These are phyloP conservation scores for Penicillium lagena DNA, from an alignment of 495 filamentous ascomycete genomes.

Conservation along the genomic window DNA sequence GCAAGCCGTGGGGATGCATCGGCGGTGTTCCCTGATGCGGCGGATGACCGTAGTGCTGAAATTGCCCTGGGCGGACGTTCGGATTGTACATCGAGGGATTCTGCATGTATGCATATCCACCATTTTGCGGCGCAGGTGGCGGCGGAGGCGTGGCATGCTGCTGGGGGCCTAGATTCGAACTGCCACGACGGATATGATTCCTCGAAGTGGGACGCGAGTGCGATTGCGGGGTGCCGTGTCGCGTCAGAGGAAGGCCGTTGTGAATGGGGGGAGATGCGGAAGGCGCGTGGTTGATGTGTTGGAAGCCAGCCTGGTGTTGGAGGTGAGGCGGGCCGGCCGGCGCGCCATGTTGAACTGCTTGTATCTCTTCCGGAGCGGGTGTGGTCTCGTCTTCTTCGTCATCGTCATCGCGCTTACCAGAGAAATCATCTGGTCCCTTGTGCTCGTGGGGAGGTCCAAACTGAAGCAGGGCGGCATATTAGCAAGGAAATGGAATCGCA, in stretches of 20 bases:
- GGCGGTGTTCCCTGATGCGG: constrained; percentile 24
- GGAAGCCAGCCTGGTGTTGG: constrained; percentile 65
- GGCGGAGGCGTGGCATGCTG: constrained; percentile 53
- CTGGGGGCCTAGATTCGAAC: constrained; percentile 66
- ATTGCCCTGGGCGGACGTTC: constrained; percentile 50
- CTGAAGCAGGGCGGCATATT: constrained; percentile 34
- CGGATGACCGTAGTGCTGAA: constrained; percentile 41
- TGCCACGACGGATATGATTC: constrained; percentile 68
- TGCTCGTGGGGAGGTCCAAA: constrained; percentile 91
- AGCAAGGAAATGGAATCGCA: constrained; percentile 1
- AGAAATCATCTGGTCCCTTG: constrained; percentile 91
- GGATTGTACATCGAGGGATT: constrained; percentile 81
- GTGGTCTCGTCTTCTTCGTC: constrained; percentile 79
- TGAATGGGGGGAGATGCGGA: constrained; percentile 86
- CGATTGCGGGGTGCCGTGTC: constrained; percentile 76
- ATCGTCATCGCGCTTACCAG: constrained; percentile 72
- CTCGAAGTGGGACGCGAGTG: constrained; percentile 80
- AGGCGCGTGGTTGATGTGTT: constrained; percentile 78
- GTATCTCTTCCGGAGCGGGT: constrained; percentile 56
- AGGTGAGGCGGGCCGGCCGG: constrained; percentile 65
- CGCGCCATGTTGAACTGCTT: constrained; percentile 35
- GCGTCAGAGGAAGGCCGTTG: constrained; percentile 68
- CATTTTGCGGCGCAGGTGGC: constrained; percentile 60
- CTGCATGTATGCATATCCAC: constrained; percentile 70
- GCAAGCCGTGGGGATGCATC: constrained; percentile 24